phyloP scores from a whole-genome alignment of 352 stramenopile genomes.

The Phytophthora parvispora region DNA sequence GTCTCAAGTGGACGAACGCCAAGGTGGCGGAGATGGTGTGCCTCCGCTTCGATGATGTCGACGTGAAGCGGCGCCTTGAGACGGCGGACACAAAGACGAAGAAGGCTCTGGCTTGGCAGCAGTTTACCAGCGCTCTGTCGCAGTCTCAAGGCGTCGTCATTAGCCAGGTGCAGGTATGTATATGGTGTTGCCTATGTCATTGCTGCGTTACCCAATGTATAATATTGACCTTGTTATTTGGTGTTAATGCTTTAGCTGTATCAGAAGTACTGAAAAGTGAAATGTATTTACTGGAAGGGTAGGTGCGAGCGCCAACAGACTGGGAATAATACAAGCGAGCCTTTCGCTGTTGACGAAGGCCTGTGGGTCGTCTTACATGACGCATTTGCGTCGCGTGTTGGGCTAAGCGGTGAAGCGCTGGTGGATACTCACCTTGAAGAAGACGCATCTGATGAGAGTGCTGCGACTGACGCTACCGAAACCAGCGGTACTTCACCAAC shows the following conservation, averaged over 20 bases:
- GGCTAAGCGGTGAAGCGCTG: constrained; percentile 3
- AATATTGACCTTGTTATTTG: neutral
- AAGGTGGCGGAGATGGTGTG: constrained; percentile 6
- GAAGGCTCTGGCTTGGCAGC: constrained; percentile 3
- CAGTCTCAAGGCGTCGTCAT: constrained; percentile 2
- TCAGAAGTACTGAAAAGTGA: constrained; percentile 13
- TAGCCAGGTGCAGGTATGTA: constrained; percentile 5
- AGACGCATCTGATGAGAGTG: neutral
- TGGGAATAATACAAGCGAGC: neutral
- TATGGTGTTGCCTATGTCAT: neutral
- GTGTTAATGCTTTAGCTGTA: constrained; percentile 3
- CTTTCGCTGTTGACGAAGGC: neutral
- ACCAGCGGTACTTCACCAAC: neutral
- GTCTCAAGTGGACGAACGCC: constrained; percentile 7
- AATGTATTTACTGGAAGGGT: constrained; percentile 6
- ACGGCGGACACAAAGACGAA: constrained; percentile 12
- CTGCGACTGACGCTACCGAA: neutral
- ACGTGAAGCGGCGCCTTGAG: constrained; percentile 2
- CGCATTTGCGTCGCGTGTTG: constrained; percentile 1
- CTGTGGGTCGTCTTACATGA: constrained; percentile 9
- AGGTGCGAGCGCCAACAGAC: neutral
- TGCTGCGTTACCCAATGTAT: neutral
- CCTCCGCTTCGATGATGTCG: neutral
- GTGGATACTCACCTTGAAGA: neutral
- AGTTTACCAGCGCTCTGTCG: constrained; percentile 7